Evolutionary conservation across 768 basidiomycete genomes (phyloP), one percentile per base, ranked within the genome.

Genomic region (Chalciporus chontae): DNA sequence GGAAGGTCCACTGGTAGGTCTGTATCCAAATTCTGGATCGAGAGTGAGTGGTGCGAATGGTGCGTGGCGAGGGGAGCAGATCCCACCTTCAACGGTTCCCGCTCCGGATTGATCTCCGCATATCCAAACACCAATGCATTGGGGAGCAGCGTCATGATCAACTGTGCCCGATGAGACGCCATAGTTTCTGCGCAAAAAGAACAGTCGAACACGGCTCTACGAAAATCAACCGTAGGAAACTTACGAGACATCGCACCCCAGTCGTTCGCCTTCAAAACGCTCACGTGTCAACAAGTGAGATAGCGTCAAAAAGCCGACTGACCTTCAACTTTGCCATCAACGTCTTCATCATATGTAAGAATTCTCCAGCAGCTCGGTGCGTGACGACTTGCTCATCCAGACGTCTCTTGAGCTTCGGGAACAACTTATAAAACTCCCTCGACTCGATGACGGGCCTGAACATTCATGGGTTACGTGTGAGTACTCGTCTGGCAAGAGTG

Each of bases 241-340:
- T 43, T 55, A 84, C 83, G 80, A 42, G 82, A 82, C 47, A 84
- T 67, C 0, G 82, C 71, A n/a, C 80, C 79, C 83, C 83, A 84
- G 51, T 84, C 83, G 31, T 83, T 82, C 2, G 78, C 74, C 82
- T 83, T 49, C 8, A 40, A 21, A 39, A n/a, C 34, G n/a, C 37
- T 19, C 15, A 14, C 8, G 9, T 40, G 32, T 47, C 18, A 57
- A 32, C 11, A 34, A 14, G 24, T 6, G 3, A 45, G 4, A 10
- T 15, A 29, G 27, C 14, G 21, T 4, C 5, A 46, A 4, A 6
- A 14, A 47, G 0, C 1, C 47, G 15, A 26, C 47, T 49, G 41
- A 79, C 83, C 73, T 84, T 84, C 36, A 84, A 57, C 50, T 84
- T 85, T 5, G 83, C 83, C 83, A 84, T 84, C 40, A 84, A 53